These are phyloP conservation scores for Fomitopsis schrenkii DNA, from an alignment of 1,284 basidiomycete species.

Conservation along the genomic window DNA sequence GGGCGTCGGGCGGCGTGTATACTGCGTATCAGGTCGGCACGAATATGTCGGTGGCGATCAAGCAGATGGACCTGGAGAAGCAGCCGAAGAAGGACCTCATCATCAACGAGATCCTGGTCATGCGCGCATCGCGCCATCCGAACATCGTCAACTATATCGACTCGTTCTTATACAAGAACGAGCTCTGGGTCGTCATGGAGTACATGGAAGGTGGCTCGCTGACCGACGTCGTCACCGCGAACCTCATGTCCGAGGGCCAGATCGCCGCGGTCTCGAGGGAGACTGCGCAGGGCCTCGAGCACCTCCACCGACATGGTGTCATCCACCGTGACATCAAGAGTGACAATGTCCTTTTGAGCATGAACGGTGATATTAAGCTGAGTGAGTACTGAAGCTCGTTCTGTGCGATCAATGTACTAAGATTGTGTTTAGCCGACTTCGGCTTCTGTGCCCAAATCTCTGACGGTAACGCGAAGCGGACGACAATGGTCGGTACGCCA, in stretches of 20 bases:
- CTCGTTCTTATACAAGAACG: slow-evolving; percentile 96
- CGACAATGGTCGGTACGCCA: slow-evolving; percentile 99
- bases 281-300: slow-evolving; percentile 87
- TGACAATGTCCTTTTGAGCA: slow-evolving; percentile 91
- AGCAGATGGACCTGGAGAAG: slow-evolving; percentile 99
- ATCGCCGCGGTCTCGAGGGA: slow-evolving; percentile 93
- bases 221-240: slow-evolving; percentile 96
- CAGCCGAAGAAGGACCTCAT: slow-evolving; percentile 99
- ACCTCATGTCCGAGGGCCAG: slow-evolving; percentile 93
- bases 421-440: slow-evolving; percentile 76
- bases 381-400: slow-evolving; percentile 53
- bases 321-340: slow-evolving; percentile 99
- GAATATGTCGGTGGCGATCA: slow-evolving; percentile 94
- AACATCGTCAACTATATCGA: slow-evolving; percentile 99
- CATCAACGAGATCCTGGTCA: slow-evolving; percentile 99
- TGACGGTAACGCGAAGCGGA: slow-evolving; percentile 89
- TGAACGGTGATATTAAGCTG: slow-evolving; percentile 95
- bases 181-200: slow-evolving; percentile 99
- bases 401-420: slow-evolving; percentile 1
- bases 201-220: slow-evolving; percentile 97
- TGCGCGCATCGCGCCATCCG: slow-evolving; percentile 93
- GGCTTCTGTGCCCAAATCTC: slow-evolving; percentile 98
- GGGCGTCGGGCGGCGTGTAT: slow-evolving; percentile 96
- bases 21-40: slow-evolving; percentile 96
- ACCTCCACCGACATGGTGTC: slow-evolving; percentile 91